Conservation (phyloP, 2,329 filamentous ascomycete species). For the Ustulina deusta region DNA sequence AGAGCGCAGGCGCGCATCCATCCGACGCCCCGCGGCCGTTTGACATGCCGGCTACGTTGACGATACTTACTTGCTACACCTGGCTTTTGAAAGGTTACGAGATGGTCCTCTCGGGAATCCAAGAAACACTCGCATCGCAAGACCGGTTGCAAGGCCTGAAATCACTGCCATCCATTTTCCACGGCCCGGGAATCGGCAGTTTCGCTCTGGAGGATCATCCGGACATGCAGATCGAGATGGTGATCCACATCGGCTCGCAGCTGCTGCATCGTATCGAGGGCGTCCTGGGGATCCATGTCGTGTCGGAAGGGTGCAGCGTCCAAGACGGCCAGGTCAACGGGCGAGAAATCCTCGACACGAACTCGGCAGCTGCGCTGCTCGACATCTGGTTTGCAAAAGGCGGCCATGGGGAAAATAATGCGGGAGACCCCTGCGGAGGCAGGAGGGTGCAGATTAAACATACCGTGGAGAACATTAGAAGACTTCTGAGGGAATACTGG, state of each 20-base stretch:
- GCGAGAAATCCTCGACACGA: slow-evolving; percentile 22
- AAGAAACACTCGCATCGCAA: slow-evolving; percentile 21
- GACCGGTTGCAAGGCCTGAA: slow-evolving; percentile 22
- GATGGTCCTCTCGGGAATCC: slow-evolving; percentile 20
- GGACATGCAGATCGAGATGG: slow-evolving; percentile 26
- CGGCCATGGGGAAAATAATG: slow-evolving; percentile 1
- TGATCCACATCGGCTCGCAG: slow-evolving; percentile 25
- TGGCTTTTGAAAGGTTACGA: slow-evolving; percentile 26
- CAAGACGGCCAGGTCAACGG: slow-evolving; percentile 7
- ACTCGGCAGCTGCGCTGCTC: slow-evolving; percentile 16
- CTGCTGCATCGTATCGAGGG: slow-evolving; percentile 21
- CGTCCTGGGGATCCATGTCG: slow-evolving; percentile 18
- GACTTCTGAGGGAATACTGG: slow-evolving; percentile 24
- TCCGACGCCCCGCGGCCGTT: slow-evolving; percentile 7
- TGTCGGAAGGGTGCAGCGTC: slow-evolving; percentile 7
- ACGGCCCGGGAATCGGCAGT: slow-evolving; percentile 11
- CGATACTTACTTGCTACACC: slow-evolving; percentile 26
- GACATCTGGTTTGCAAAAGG: slow-evolving; percentile 25
- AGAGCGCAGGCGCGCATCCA: slow-evolving; percentile 2
- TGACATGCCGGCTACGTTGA: slow-evolving; percentile 24
- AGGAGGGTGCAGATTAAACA: slow-evolving; percentile 20
- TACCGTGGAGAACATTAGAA: slow-evolving; percentile 24
- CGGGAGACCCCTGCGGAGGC: slow-evolving; percentile 17
- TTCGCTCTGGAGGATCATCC: slow-evolving; percentile 19
- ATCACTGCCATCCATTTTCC: slow-evolving; percentile 17